Conservation (phyloP, 2,329 filamentous ascomycete species). For the Scedosporium dehoogii region DNA sequence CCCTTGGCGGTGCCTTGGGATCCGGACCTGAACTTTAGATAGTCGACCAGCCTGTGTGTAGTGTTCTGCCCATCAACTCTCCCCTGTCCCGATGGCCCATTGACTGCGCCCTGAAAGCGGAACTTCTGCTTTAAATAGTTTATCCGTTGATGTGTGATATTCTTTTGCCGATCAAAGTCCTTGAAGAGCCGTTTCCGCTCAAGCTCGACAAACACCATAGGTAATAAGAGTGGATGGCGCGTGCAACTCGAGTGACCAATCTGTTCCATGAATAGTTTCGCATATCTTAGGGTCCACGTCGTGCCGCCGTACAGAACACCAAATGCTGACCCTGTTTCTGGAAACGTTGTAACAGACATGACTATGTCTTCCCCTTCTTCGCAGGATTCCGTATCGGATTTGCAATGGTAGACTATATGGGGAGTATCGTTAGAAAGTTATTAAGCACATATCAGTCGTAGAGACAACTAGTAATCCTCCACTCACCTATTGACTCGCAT, state of each 20-base stretch:
- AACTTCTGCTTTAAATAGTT: neutral
- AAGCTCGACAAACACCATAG: slow-evolving; percentile 11
- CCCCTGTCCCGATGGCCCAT: too few relatives aligned
- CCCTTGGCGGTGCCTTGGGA: too few relatives aligned
- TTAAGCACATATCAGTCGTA: neutral
- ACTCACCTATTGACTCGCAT: neutral
- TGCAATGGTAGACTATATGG: neutral
- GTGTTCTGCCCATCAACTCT: too few relatives aligned
- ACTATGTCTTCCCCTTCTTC: neutral
- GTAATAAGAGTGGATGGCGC: slow-evolving; percentile 11
- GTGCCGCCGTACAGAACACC: neutral
- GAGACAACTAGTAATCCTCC: neutral
- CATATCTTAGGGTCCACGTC: neutral
- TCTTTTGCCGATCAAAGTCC: neutral
- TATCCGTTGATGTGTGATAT: neutral
- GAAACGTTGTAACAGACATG: slow-evolving; percentile 1
- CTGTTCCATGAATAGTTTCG: neutral
- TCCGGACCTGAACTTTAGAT: too few relatives aligned
- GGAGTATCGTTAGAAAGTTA: neutral
- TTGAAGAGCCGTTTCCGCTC: slow-evolving; percentile 11
- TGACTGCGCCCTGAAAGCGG: neutral
- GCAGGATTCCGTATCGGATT: neutral
- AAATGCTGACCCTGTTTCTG: neutral
- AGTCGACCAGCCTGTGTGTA: too few relatives aligned
- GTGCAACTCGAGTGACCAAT: neutral